phyloP scores from a whole-genome alignment of 257 asterid genomes.

The Primulina eburnea region DNA sequence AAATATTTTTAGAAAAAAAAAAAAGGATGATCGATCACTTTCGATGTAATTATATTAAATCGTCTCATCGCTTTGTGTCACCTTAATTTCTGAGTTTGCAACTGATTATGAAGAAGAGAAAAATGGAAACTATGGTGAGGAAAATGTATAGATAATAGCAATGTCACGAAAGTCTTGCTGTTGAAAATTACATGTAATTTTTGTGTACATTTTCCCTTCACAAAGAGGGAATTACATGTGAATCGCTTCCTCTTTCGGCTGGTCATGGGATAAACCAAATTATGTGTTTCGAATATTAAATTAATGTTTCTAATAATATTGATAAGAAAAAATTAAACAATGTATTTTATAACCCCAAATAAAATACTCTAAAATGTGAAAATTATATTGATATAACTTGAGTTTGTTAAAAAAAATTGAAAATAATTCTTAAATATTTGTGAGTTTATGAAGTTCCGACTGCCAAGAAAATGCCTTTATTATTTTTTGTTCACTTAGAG shows the following conservation, averaged over 20 bases:
- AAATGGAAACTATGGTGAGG: constrained; percentile 26
- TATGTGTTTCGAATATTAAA: not conserved
- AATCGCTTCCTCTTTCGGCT: constrained; percentile 46
- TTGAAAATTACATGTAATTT: constrained; percentile 16
- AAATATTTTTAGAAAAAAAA: too few relatives aligned
- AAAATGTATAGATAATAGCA: constrained; percentile 26
- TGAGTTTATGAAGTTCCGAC: too few relatives aligned
- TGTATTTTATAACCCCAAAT: too few relatives aligned
- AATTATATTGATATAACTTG: not conserved
- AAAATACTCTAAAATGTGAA: too few relatives aligned
- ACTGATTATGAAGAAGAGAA: constrained; percentile 20
- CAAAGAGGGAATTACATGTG: constrained; percentile 54
- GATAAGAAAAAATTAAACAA: too few relatives aligned
- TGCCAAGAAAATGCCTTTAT: too few relatives aligned
- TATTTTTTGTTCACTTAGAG: too few relatives aligned
- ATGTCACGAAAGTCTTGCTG: constrained; percentile 70
- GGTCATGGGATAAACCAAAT: constrained; percentile 16
- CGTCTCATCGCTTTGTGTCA: not conserved
- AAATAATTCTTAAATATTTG: too few relatives aligned
- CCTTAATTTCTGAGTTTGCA: not conserved
- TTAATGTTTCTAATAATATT: not conserved
- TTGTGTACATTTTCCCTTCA: constrained; percentile 25
- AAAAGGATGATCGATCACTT: too few relatives aligned
- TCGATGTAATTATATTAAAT: too few relatives aligned
- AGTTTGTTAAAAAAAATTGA: too few relatives aligned